Conservation (phyloP, 2,329 filamentous ascomycete genomes). For the Sarocladium strictum region DNA sequence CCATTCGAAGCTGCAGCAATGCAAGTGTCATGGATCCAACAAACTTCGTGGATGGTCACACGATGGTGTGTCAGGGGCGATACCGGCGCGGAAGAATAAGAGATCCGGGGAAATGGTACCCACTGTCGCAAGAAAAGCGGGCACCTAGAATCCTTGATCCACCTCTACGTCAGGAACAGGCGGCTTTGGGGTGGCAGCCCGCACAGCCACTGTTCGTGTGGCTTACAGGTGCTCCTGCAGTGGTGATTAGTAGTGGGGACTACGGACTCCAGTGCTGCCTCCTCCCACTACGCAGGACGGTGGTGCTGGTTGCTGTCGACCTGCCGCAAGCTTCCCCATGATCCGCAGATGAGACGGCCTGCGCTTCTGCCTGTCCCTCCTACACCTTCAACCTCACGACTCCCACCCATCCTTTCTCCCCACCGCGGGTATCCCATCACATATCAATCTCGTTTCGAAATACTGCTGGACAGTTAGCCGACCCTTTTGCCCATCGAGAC, state of each 20-base stretch:
- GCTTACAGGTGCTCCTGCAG: too few relatives aligned
- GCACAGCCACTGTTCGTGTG: not conserved
- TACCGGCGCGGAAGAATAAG: constrained; percentile 4
- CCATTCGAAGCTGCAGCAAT: not conserved
- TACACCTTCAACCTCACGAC: not conserved
- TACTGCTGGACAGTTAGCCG: not conserved
- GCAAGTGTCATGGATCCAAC: constrained; percentile 5
- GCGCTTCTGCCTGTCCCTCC: not conserved
- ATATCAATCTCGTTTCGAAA: not conserved
- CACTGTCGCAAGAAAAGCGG: too few relatives aligned
- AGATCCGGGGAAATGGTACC: not conserved
- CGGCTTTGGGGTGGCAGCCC: not conserved
- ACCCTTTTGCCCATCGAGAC: not conserved
- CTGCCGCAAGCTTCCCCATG: not conserved
- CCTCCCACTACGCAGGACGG: too few relatives aligned
- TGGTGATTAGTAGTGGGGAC: too few relatives aligned
- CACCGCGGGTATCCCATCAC: not conserved
- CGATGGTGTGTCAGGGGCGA: not conserved
- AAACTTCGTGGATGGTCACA: not conserved
- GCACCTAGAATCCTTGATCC: not conserved
- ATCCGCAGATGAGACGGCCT: not conserved
- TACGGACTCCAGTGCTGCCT: too few relatives aligned
- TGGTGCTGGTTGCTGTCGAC: not conserved
- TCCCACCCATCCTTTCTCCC: not conserved
- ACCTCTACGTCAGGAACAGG: constrained; percentile 6